Evolutionary conservation across 164 flowering plant species (phyloP).

Genomic region (Stephania cephalantha): DNA sequence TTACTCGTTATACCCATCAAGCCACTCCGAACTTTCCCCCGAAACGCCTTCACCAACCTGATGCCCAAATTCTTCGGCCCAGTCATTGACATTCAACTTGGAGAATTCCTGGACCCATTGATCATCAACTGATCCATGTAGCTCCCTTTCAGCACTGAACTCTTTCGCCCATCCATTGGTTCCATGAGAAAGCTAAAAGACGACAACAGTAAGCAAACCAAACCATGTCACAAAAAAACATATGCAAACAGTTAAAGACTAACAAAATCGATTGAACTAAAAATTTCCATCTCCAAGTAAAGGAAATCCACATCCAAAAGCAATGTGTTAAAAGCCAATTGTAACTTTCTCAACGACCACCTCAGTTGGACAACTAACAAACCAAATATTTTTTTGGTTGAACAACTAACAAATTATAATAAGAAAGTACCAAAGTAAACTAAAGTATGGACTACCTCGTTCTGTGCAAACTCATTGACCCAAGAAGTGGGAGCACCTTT

Average conservation of each 20-base stretch:
- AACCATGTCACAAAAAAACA: conserved; percentile 1
- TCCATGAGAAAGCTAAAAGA: conserved; percentile 50
- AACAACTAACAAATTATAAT: background rate
- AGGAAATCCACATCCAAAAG: background rate
- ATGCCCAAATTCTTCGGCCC: conserved; percentile 80
- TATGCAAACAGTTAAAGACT: background rate
- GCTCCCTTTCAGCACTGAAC: conserved; percentile 44
- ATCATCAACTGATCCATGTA: conserved; percentile 43
- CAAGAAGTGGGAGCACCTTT: conserved; percentile 42
- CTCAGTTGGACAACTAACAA: background rate
- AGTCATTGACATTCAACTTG: conserved; percentile 72
- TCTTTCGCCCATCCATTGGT: conserved; percentile 68
- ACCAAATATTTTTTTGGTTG: background rate
- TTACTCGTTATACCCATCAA: conserved; percentile 81
- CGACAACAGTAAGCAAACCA: conserved; percentile 15
- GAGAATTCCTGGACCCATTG: conserved; percentile 93
- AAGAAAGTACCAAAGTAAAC: background rate
- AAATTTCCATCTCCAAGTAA: background rate
- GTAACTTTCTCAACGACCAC: background rate
- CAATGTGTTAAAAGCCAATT: background rate
- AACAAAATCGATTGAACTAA: background rate
- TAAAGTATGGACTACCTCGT: conserved; percentile 33
- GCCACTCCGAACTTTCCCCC: conserved; percentile 62
- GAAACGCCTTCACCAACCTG: conserved; percentile 56
- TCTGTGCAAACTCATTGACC: conserved; percentile 66